Evolutionary conservation across 495 filamentous ascomycete species (phyloP).

Genomic region (Echria macrotheca): DNA sequence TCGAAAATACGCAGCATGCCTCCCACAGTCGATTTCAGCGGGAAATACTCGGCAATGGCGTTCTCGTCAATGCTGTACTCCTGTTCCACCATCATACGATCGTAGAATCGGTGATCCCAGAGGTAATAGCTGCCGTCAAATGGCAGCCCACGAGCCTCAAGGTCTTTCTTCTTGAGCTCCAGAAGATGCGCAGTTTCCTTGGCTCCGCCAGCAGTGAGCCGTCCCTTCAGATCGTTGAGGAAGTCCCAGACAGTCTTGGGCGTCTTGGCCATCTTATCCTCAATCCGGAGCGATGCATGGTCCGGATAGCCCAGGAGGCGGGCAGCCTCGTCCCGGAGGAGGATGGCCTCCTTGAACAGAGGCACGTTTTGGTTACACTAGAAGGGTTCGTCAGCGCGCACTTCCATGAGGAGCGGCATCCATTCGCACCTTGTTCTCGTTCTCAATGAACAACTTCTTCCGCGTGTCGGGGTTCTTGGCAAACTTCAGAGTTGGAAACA

Average conservation of each 20-base stretch:
- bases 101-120: slow-evolving; percentile 82
- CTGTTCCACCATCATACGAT: slow-evolving; percentile 86
- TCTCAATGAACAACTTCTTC: slow-evolving; percentile 51
- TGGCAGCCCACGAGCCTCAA: slow-evolving; percentile 47
- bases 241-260: slow-evolving; percentile 82
- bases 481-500: slow-evolving; percentile 56
- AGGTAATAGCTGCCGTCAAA: slow-evolving; percentile 77
- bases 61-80: slow-evolving; percentile 86
- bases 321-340: slow-evolving; percentile 88
- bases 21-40: slow-evolving; percentile 71
- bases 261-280: slow-evolving; percentile 97
- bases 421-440: slow-evolving; percentile 49
- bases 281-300: slow-evolving; percentile 85
- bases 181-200: slow-evolving; percentile 69
- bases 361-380: slow-evolving; percentile 76
- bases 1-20: slow-evolving; percentile 96
- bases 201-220: slow-evolving; percentile 69
- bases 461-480: slow-evolving; percentile 51
- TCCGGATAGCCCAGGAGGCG: slow-evolving; percentile 86
- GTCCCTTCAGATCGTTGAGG: slow-evolving; percentile 68
- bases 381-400: slow-evolving; percentile 2
- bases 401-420: not conserved
- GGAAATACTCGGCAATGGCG: slow-evolving; percentile 91
- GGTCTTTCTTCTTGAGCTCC: slow-evolving; percentile 75
- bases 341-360: slow-evolving; percentile 79